These are phyloP conservation scores for Plasmodium knowlesi DNA, from an alignment of 169 alveolate species.

Conservation along the genomic window DNA sequence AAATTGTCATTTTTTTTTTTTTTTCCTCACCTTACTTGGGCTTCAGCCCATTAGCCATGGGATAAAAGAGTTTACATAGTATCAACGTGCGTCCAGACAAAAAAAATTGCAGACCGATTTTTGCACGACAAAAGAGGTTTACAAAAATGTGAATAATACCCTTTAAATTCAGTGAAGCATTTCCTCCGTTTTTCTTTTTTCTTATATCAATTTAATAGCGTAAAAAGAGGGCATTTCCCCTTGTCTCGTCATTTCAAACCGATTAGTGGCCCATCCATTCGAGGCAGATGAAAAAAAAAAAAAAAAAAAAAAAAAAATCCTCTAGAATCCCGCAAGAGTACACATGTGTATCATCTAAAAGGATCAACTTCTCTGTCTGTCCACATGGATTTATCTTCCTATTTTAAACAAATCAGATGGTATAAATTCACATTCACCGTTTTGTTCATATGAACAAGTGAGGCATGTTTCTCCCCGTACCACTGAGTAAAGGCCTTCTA, in stretches of 20 bases:
- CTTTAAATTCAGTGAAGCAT: not conserved
- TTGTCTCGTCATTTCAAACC: not conserved
- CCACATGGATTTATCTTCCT: not conserved
- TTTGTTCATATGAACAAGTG: not conserved
- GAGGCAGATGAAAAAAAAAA: not conserved
- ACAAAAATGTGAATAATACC: not conserved
- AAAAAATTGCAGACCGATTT: not conserved
- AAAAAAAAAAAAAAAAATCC: not conserved
- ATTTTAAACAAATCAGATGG: not conserved
- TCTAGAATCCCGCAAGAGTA: not conserved
- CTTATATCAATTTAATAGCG: not conserved
- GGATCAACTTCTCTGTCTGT: not conserved
- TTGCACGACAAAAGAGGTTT: not conserved
- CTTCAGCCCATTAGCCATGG: not conserved
- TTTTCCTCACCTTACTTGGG: not conserved
- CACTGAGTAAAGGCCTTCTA: not conserved
- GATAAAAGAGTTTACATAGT: not conserved
- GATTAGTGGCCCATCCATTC: not conserved
- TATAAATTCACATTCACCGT: not conserved
- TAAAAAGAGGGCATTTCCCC: not conserved
- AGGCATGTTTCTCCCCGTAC: not conserved
- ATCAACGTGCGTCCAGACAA: not conserved
- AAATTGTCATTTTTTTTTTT: not conserved
- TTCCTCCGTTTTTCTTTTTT: not conserved
- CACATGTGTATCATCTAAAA: not conserved